A percentile compares a stretch with the other conserved stretches of the same genome.
These are phyloP conservation scores for Ophiostoma sp. DNA, from an alignment of 2,329 filamentous ascomycete genomes.

Conservation along the genomic window DNA sequence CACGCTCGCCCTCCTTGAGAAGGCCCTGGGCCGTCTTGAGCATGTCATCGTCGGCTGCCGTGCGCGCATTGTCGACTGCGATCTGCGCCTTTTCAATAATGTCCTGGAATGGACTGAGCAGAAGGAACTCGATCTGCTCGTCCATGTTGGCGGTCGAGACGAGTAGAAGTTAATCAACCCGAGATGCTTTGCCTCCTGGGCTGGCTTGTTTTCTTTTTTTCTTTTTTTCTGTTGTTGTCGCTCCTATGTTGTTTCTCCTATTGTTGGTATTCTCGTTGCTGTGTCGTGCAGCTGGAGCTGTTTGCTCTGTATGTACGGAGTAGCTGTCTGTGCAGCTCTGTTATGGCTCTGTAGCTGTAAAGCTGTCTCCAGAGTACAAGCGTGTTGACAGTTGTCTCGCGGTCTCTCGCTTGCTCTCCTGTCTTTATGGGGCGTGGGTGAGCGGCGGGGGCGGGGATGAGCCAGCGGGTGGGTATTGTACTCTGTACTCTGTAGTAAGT, in stretches of 20 bases:
- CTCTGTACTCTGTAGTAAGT: not conserved
- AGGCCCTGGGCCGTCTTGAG: conserved; percentile 42
- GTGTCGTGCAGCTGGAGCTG: not conserved
- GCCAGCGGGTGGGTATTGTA: not conserved
- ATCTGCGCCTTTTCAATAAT: conserved; percentile 48
- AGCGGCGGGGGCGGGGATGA: conserved; percentile 15
- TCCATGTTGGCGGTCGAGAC: conserved; percentile 25
- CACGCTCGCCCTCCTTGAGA: conserved; percentile 37
- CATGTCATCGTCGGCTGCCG: conserved; percentile 43
- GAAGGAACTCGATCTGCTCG: conserved; percentile 37
- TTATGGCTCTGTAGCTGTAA: not conserved
- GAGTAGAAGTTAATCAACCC: not conserved
- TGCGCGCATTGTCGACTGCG: conserved; percentile 44
- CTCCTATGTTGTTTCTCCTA: not conserved
- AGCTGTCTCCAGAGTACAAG: conserved; percentile 2
- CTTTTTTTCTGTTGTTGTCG: too few species aligned
- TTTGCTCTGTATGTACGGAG: not conserved
- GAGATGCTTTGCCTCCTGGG: not conserved
- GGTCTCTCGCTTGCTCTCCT: conserved; percentile 1
- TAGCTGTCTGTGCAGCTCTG: conserved; percentile 3
- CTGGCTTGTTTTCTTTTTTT: too few species aligned
- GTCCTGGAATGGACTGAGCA: conserved; percentile 48
- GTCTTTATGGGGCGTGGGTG: conserved; percentile 8
- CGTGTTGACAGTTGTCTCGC: not conserved
- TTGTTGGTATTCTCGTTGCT: not conserved